Evolutionary conservation across 1,284 basidiomycete species (phyloP).

Genomic region (Ceratorhiza oryzae-sativae): DNA sequence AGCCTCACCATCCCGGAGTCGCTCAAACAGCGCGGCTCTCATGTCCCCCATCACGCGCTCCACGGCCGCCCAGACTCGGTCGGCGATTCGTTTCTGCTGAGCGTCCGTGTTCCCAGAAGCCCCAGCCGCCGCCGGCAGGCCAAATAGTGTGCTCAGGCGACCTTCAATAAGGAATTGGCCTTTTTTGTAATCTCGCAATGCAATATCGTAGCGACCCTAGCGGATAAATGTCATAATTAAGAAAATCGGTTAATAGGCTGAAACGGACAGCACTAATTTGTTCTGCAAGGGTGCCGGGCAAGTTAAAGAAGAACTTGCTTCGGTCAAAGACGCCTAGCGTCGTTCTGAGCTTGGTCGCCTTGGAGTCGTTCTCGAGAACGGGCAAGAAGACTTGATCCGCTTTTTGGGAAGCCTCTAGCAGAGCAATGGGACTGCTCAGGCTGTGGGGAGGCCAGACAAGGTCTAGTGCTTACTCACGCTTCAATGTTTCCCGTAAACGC

Average conservation of each 20-base stretch:
- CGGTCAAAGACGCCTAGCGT: constrained; percentile 96
- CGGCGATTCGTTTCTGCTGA: constrained; percentile 90
- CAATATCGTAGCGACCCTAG: constrained; percentile 93
- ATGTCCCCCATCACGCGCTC: constrained; percentile 96
- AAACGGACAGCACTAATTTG: constrained; percentile 81
- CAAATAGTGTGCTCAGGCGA: constrained; percentile 51
- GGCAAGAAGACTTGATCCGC: constrained; percentile 97
- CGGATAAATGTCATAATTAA: constrained; percentile 27
- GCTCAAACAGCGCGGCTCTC: constrained; percentile 76
- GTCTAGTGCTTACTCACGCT: constrained; percentile 61
- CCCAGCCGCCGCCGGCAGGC: constrained; percentile 75
- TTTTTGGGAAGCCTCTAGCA: constrained; percentile 79
- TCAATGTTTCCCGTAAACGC: constrained; percentile 82
- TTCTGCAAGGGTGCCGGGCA: constrained; percentile 91
- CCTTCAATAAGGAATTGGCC: constrained; percentile 91
- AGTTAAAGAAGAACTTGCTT: constrained; percentile 98
- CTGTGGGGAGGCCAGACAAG: constrained; percentile 36
- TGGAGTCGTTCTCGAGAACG: constrained; percentile 94
- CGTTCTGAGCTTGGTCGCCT: constrained; percentile 90
- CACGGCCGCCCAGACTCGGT: constrained; percentile 96
- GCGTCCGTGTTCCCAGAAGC: constrained; percentile 59
- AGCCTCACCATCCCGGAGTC: constrained; percentile 79
- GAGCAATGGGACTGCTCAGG: constrained; percentile 40
- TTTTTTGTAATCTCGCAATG: constrained; percentile 96
- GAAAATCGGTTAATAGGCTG: constrained; percentile 10